Evolutionary conservation across 208 protist genomes (phyloP).

Genomic region (Trypanosoma platydactyli): DNA sequence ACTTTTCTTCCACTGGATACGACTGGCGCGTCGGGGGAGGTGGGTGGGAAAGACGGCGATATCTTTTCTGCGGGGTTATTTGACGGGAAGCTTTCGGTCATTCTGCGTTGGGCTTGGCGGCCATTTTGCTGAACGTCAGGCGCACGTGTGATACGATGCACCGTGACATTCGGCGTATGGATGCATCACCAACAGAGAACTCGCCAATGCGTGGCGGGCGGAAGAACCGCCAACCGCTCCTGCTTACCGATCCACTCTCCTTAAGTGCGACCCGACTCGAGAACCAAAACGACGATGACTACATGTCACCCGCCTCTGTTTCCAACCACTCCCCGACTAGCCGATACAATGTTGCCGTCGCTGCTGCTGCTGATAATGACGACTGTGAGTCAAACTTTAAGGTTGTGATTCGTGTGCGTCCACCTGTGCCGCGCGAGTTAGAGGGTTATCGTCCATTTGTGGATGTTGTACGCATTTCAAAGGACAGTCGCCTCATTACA

Average conservation of each 20-base stretch:
- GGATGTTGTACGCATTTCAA: slow-evolving; percentile 64
- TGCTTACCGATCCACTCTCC: neutral
- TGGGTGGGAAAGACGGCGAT: neutral
- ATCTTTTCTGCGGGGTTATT: neutral
- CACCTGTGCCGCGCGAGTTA: slow-evolving; percentile 79
- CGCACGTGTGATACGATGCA: no score
- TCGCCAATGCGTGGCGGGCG: neutral
- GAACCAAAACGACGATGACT: slow-evolving; percentile 3
- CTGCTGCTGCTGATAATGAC: slow-evolving; percentile 2
- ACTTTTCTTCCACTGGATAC: neutral
- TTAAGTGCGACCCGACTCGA: neutral
- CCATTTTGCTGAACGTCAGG: no score
- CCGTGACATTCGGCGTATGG: neutral
- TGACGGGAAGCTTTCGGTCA: no score
- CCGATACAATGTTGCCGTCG: neutral
- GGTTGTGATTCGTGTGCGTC: slow-evolving; percentile 88
- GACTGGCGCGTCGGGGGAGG: neutral
- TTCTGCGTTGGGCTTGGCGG: no score
- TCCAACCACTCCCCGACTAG: slow-evolving; percentile 2
- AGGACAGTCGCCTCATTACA: slow-evolving; percentile 54
- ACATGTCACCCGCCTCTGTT: slow-evolving; percentile 6
- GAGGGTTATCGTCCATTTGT: slow-evolving; percentile 56
- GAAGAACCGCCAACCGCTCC: neutral
- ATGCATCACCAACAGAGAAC: neutral
- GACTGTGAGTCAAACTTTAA: slow-evolving; percentile 60